Evolutionary conservation across 2,329 filamentous ascomycete genomes (phyloP).

Genomic region (Alternaria rosae): DNA sequence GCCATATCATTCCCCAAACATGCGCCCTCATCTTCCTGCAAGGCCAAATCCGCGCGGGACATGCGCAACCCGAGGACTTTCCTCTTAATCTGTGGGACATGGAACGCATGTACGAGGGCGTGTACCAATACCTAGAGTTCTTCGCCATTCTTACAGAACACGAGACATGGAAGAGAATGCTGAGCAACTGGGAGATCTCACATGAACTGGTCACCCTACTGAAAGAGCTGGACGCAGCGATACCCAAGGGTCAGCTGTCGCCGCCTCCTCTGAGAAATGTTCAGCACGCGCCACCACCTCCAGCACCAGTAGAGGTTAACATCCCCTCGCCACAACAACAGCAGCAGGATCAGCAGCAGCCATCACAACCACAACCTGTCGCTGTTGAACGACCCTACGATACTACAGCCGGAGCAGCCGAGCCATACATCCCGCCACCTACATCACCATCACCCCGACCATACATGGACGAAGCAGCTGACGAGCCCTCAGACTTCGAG

Average conservation of each 20-base stretch:
- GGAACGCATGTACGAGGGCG: conserved; percentile 93
- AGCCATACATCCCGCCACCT: conserved; percentile 52
- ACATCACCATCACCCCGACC: conserved; percentile 50
- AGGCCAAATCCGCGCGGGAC: conserved; percentile 81
- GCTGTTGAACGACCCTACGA: conserved; percentile 73
- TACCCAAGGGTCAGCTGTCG: conserved; percentile 68
- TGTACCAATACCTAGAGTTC: conserved; percentile 94
- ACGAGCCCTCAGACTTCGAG: conserved; percentile 71
- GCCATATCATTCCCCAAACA: conserved; percentile 91
- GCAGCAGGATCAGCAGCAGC: conserved; percentile 29
- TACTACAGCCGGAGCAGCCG: conserved; percentile 52
- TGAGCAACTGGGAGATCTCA: conserved; percentile 90
- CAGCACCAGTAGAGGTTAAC: conserved; percentile 34
- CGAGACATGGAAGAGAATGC: conserved; percentile 78
- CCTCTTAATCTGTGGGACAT: conserved; percentile 97
- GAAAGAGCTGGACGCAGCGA: conserved; percentile 84
- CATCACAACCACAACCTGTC: conserved; percentile 46
- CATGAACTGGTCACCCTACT: conserved; percentile 89
- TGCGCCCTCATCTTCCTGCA: conserved; percentile 94
- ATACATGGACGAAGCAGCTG: conserved; percentile 57
- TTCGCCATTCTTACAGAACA: conserved; percentile 89
- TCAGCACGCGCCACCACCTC: conserved; percentile 41
- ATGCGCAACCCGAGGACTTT: conserved; percentile 82
- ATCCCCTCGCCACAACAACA: conserved; percentile 13
- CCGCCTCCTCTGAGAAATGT: conserved; percentile 66